Evolutionary conservation across 1,139 yeast species (phyloP).

Genomic region (Kodamaea ohmeri): DNA sequence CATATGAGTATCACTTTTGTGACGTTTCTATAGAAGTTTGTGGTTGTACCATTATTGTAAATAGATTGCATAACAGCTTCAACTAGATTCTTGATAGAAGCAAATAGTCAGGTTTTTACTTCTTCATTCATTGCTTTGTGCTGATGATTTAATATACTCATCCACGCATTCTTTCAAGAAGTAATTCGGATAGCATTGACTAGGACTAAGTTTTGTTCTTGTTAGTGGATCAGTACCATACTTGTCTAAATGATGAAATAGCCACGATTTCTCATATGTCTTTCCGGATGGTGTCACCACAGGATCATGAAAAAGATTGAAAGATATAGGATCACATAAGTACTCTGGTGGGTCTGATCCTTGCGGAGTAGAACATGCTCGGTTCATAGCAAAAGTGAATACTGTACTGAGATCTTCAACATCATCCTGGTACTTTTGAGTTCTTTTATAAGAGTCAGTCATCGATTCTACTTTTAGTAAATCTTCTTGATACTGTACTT

Average conservation of each 20-base stretch:
- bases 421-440: slow-evolving; percentile 22
- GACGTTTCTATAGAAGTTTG: too few species aligned
- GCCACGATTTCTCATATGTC: slow-evolving; percentile 43
- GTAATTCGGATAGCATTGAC: slow-evolving; percentile 21
- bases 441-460: slow-evolving; percentile 16
- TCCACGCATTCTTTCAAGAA: slow-evolving; percentile 17
- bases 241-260: slow-evolving; percentile 34
- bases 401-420: slow-evolving; percentile 21
- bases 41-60: too few species aligned
- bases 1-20: too few species aligned
- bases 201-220: slow-evolving; percentile 18
- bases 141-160: slow-evolving; percentile 7
- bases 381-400: slow-evolving; percentile 23
- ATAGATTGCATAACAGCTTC: too few species aligned
- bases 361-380: slow-evolving; percentile 9
- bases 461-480: slow-evolving; percentile 14
- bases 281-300: slow-evolving; percentile 50
- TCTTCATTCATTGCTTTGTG: too few species aligned
- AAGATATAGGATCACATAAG: slow-evolving; percentile 48
- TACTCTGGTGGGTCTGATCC: slow-evolving; percentile 38
- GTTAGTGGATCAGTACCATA: slow-evolving; percentile 40
- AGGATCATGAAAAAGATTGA: slow-evolving; percentile 43
- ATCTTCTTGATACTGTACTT: slow-evolving; percentile 11
- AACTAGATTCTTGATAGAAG: too few species aligned
- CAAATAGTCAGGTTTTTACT: too few species aligned